Percentiles rank a stretch among this genome's conserved stretches.
phyloP scores from a whole-genome alignment of 352 stramenopile genomes.

The Phytophthora constricta region DNA sequence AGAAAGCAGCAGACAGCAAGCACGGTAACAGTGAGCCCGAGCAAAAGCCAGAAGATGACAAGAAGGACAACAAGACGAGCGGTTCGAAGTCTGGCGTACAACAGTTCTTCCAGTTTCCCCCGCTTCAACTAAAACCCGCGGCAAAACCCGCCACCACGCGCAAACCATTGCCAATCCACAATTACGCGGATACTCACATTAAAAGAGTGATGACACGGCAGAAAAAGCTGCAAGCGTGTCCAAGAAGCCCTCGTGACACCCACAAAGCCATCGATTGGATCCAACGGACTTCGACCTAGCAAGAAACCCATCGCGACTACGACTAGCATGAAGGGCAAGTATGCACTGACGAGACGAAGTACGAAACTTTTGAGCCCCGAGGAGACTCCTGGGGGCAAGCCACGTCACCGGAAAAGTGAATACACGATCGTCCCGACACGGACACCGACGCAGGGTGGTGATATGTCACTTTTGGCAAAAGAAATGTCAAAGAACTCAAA shows the following conservation, averaged over 20 bases:
- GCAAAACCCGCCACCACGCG: conserved; percentile 18
- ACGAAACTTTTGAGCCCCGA: conserved; percentile 51
- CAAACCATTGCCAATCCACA: conserved; percentile 41
- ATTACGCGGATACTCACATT: conserved; percentile 25
- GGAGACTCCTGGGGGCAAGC: conserved; percentile 19
- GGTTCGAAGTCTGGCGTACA: conserved; percentile 30
- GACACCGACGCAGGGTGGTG: conserved; percentile 20
- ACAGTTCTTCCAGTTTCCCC: conserved; percentile 48
- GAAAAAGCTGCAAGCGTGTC: conserved; percentile 1
- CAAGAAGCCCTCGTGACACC: conserved; percentile 5
- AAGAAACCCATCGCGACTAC: conserved; percentile 39
- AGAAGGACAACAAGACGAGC: conserved; percentile 17
- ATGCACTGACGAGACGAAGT: conserved; percentile 40
- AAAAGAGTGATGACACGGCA: conserved; percentile 15
- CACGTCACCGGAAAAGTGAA: conserved; percentile 13
- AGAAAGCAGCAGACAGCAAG: background rate
- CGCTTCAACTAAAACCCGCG: conserved; percentile 40
- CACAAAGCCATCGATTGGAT: conserved; percentile 33
- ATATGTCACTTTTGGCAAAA: conserved; percentile 33
- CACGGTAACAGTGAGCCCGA: conserved; percentile 5
- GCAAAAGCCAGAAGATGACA: background rate
- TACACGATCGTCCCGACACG: conserved; percentile 32
- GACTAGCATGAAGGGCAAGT: conserved; percentile 50
- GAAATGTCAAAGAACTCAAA: conserved; percentile 32
- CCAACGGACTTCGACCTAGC: conserved; percentile 52